Conservation (phyloP, 2,329 filamentous ascomycete species). For the Penicillium thymicola region DNA sequence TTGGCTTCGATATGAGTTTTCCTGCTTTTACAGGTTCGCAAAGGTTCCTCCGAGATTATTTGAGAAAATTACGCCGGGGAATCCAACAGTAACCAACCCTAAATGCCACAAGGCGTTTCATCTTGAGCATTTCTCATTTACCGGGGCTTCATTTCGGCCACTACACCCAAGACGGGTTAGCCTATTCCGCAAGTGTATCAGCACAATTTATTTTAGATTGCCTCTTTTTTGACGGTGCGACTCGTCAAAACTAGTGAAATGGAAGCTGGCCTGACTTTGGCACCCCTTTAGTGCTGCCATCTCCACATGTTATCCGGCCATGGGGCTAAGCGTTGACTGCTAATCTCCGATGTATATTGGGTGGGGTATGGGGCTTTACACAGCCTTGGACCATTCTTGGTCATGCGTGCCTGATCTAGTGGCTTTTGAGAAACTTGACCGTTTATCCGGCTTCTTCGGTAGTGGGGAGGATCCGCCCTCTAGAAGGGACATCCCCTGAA, state of each 20-base stretch:
- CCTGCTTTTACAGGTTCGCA: neutral
- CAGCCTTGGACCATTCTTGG: neutral
- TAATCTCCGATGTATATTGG: constrained; percentile 1
- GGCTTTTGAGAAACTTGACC: neutral
- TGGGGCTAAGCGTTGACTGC: neutral
- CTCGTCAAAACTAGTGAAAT: neutral
- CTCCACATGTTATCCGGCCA: constrained; percentile 2
- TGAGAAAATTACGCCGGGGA: constrained; percentile 4
- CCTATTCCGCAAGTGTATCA: constrained; percentile 11
- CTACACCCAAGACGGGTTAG: constrained; percentile 14
- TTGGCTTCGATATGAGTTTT: neutral
- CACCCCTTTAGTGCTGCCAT: constrained; percentile 3
- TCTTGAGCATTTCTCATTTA: constrained; percentile 18
- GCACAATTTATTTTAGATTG: constrained; percentile 15
- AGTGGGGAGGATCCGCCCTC: constrained; percentile 3
- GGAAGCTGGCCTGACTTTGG: constrained; percentile 9
- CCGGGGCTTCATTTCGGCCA: constrained; percentile 11
- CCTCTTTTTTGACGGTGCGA: constrained; percentile 7
- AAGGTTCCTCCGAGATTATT: constrained; percentile 11
- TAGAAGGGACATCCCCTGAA: constrained; percentile 5
- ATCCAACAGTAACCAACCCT: constrained; percentile 3
- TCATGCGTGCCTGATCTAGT: constrained; percentile 8
- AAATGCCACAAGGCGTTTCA: constrained; percentile 22
- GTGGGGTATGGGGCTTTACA: constrained; percentile 1
- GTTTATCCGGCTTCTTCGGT: constrained; percentile 2